phyloP scores from a whole-genome alignment of 768 basidiomycete genomes.

The Neoboletus brunneissimus region DNA sequence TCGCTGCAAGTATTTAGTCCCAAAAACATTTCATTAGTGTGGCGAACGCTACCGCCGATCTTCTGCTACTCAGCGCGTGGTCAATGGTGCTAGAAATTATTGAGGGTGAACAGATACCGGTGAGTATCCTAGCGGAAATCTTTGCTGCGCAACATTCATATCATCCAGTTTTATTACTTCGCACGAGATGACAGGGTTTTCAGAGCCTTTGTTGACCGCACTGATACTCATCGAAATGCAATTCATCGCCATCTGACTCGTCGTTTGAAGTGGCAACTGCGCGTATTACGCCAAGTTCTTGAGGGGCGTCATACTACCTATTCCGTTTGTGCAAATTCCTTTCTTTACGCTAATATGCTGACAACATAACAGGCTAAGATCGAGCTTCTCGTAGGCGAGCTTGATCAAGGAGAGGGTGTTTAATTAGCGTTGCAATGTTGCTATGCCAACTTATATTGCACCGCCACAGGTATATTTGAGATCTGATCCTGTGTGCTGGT shows the following conservation, averaged over 20 bases:
- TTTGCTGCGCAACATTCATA: neutral
- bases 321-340: constrained; percentile 44
- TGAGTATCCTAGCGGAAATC: constrained; percentile 34
- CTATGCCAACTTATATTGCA: constrained; percentile 1
- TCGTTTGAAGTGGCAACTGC: constrained; percentile 69
- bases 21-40: constrained; percentile 45
- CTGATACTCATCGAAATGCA: constrained; percentile 37
- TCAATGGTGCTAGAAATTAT: constrained; percentile 56
- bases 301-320: constrained; percentile 67
- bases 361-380: constrained; percentile 51
- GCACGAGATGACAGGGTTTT: constrained; percentile 89
- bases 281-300: constrained; percentile 57
- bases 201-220: constrained; percentile 55
- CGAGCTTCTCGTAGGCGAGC: constrained; percentile 54
- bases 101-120: constrained; percentile 68
- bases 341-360: neutral
- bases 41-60: constrained; percentile 85
- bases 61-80: constrained; percentile 84
- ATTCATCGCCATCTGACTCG: constrained; percentile 50
- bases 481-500: neutral
- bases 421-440: constrained; percentile 22
- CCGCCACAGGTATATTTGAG: neutral
- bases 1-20: neutral
- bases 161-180: constrained; percentile 72
- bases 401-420: constrained; percentile 62